Conservation (phyloP, 2,329 filamentous ascomycete genomes). For the Colletotrichum australisinense region DNA sequence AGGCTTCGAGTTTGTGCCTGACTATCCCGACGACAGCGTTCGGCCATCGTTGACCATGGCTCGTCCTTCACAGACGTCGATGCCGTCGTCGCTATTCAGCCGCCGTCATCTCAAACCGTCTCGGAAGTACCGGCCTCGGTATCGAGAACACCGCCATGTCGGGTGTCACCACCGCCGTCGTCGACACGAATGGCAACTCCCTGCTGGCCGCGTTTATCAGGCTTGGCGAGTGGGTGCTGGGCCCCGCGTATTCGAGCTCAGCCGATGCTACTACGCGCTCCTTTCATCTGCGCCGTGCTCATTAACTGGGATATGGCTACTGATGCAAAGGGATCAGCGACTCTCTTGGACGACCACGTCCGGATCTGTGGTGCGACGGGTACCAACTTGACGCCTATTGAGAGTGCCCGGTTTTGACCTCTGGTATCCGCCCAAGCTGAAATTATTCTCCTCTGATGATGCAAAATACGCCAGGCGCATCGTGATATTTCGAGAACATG, state of each 20-base stretch:
- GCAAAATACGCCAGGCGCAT: constrained; percentile 57
- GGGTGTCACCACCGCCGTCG: constrained; percentile 42
- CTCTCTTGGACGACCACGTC: constrained; percentile 68
- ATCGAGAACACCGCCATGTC: constrained; percentile 66
- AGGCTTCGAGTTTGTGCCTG: constrained; percentile 18
- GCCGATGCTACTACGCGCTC: constrained; percentile 9
- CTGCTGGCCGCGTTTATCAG: constrained; percentile 4
- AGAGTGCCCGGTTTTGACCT: constrained; percentile 63
- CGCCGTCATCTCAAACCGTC: not conserved
- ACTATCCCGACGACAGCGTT: constrained; percentile 1
- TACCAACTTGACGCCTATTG: constrained; percentile 71
- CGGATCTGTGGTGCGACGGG: constrained; percentile 78
- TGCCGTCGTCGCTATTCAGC: constrained; percentile 23
- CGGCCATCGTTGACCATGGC: constrained; percentile 34
- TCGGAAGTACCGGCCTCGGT: constrained; percentile 49
- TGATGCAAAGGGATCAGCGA: constrained; percentile 20
- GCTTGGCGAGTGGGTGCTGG: constrained; percentile 36
- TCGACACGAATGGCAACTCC: constrained; percentile 30
- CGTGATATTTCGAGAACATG: constrained; percentile 62
- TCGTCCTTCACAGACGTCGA: constrained; percentile 35
- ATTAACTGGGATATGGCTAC: constrained; percentile 70
- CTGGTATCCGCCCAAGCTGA: constrained; percentile 64
- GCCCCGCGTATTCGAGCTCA: constrained; percentile 33
- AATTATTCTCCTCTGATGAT: constrained; percentile 67
- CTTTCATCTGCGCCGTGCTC: constrained; percentile 64